Evolutionary conservation across 2,329 filamentous ascomycete genomes (phyloP), one percentile per base, ranked within the genome.

Genomic region (Plenodomus biglobosus): DNA sequence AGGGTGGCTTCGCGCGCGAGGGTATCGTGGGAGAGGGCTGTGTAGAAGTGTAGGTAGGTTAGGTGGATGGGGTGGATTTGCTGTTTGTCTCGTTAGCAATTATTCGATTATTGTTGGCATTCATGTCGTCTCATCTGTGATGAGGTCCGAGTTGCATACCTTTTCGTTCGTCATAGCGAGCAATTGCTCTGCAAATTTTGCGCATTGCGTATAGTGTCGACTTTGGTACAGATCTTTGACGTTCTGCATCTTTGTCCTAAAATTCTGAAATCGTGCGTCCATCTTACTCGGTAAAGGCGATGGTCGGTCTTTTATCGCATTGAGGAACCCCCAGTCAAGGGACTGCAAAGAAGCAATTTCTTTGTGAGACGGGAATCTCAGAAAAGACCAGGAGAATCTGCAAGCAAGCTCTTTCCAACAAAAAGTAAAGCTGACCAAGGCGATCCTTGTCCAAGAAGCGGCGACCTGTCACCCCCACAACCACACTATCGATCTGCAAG

Each of bases 11-110:
- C 63, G 16, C 70, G 62, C 3, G 69, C 70, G 20, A 71, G 53
- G 3, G 65, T 62, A 48, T 74, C 70, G 47, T 74, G 66, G 8
- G 68, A 68, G 10, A 72, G 50, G 2, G 69, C 71, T 3, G 65
- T 60, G 49, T 72, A 73, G 57, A 73, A 73, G 53, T 70, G 64
- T 8, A 74, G 57, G 42, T 66, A 70, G 7, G 68, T 61, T 1
- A 54, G 45, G 45, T 71, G 61, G 6, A 72, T 42, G n/a, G 68
- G 66, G 52, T 72, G 68, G 18, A 62, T 57, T 70, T 73, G 39
- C 15, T 16, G 0, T 15, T 44, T 21, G 32, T 55, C 15, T 18
- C 11, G 27, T 32, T 32, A 32, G 27, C 27, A 11, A 11, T 32
- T 15, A 11, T 11, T 32, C 11, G 13, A 11, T 15, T 11, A 6